Evolutionary conservation across 352 stramenopile species (phyloP).

Genomic region (Thalassiosira mediterranea): DNA sequence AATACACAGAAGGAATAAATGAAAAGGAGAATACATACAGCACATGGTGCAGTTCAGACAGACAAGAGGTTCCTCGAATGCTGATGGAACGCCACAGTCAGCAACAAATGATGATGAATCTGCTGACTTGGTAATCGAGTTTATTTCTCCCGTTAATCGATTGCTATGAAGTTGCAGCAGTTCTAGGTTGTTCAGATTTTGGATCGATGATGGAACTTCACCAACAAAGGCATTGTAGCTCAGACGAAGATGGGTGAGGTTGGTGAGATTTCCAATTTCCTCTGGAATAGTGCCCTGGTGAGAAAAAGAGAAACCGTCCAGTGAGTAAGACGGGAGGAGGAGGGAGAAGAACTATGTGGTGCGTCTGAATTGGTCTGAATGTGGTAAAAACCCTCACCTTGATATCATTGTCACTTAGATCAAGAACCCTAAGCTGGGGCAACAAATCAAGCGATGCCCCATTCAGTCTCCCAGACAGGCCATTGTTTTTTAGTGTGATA

Average conservation of each 20-base stretch:
- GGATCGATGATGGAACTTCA: slow-evolving; percentile 15
- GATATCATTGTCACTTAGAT: slow-evolving; percentile 43
- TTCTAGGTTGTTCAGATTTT: background rate
- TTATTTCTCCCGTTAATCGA: slow-evolving; percentile 1
- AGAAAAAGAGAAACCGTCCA: background rate
- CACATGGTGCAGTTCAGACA: slow-evolving; percentile 8
- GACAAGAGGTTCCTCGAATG: background rate
- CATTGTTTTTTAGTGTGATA: slow-evolving; percentile 14
- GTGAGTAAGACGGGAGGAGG: background rate
- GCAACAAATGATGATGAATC: background rate
- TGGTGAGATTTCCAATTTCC: background rate
- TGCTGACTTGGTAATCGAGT: background rate
- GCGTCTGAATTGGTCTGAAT: background rate
- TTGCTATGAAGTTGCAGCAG: slow-evolving; percentile 11
- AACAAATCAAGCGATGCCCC: slow-evolving; percentile 2
- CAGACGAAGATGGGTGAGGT: background rate
- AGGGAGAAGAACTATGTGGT: background rate
- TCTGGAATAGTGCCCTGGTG: slow-evolving; percentile 3
- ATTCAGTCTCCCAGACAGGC: slow-evolving; percentile 18
- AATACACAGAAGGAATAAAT: background rate
- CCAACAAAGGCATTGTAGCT: slow-evolving; percentile 2
- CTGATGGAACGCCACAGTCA: slow-evolving; percentile 6
- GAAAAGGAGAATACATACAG: slow-evolving; percentile 1
- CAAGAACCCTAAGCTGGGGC: slow-evolving; percentile 5
- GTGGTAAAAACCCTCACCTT: slow-evolving; percentile 24